Conservation (phyloP, 192 early-diverging fungal genomes). For the Oehlia diaphana region DNA sequence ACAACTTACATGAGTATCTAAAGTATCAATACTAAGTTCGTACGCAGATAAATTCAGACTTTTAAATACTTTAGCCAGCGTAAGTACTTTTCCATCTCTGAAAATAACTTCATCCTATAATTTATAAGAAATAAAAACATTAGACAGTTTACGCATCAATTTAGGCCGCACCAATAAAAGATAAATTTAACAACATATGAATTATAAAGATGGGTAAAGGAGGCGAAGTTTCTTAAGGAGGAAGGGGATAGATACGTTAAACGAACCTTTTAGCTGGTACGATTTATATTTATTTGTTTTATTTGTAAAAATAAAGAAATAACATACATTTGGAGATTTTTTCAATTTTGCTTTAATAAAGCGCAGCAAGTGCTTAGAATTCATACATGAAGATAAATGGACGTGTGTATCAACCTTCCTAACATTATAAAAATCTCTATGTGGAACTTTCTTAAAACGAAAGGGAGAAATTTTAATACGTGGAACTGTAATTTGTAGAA, state of each 20-base stretch:
- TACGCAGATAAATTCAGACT: slow-evolving; percentile 90
- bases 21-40: slow-evolving; percentile 90
- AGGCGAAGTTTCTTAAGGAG: no score
- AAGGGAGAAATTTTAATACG: neutral
- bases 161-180: no score
- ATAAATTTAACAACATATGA: no score
- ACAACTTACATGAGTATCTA: slow-evolving; percentile 86
- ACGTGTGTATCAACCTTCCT: slow-evolving; percentile 98
- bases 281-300: no score
- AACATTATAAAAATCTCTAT: slow-evolving; percentile 97
- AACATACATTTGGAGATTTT: slow-evolving; percentile 65
- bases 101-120: slow-evolving; percentile 73
- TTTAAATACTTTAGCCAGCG: slow-evolving; percentile 82
- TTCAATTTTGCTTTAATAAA: slow-evolving; percentile 94
- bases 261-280: no score
- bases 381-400: slow-evolving; percentile 93
- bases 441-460: slow-evolving; percentile 66
- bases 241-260: no score
- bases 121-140: neutral
- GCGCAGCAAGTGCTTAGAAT: slow-evolving; percentile 91
- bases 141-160: no score
- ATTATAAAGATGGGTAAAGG: no score
- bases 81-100: slow-evolving; percentile 82
- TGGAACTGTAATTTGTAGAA: neutral
- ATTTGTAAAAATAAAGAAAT: neutral